Evolutionary conservation across 2,329 filamentous ascomycete species (phyloP), one percentile per base, ranked within the genome.

Genomic region (Calonectria crousiana): DNA sequence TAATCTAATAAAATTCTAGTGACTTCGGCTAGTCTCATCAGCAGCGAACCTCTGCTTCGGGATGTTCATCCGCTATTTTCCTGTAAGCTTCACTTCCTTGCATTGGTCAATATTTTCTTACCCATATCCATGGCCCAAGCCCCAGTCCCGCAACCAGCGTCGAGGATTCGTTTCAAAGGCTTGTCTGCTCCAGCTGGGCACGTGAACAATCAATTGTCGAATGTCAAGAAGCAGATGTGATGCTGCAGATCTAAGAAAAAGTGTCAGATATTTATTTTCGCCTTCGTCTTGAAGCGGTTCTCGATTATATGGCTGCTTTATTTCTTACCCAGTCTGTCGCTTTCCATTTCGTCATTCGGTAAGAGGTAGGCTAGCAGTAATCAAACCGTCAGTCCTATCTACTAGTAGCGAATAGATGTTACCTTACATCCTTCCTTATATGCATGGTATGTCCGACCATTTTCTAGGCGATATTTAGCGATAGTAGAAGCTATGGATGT

Each of bases 391-490:
- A n/a, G 9, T 28, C 5, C 23, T 20, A 1, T 9, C 16, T 8
- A 20, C 28, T 20, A 14, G 11, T 1, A n/a, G 2, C 6, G 5
- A 34, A 1, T 3, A 1, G 8, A 23, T 34, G 14, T 30, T 16
- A 30, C n/a, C 62, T n/a, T 20, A 67, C 69, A 62, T 47, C 69
- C 69, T 52, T 72, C 69, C 34, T 72, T 72, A 18, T 72, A 72
- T 6, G 69, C 64, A 60, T 72, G 62, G 41, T 67, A 72, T 38
- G 69, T 72, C 1, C 64, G 69, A 11, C 70, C 70, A 34, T 72
- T 72, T 53, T 67, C 53, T 2, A 67, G 16, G 13, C 64, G 64
- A 14, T 67, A 67, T 11, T 67, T 72, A n/a, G 64, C 64, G 28
- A 72, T 72, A 20, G 53, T 68, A 1, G 70, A 72, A 20, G 70